A percentile compares a stretch with the other conserved stretches of the same genome.
phyloP scores from a whole-genome alignment of 2,329 filamentous ascomycete species.

The Lasiodiplodia citricola region DNA sequence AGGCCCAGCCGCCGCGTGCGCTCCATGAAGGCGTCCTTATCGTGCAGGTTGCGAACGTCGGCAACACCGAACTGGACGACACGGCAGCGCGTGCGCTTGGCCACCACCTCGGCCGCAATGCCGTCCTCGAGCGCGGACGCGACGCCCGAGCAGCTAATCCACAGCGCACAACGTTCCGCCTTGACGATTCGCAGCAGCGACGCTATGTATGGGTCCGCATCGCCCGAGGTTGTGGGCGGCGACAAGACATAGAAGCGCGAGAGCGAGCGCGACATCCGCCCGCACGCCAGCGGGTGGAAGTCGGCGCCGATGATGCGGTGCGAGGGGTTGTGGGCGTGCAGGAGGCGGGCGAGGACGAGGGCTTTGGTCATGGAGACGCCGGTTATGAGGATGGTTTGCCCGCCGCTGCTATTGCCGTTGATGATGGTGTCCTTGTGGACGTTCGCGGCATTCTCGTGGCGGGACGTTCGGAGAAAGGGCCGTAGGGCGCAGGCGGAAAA shows the following conservation, averaged over 20 bases:
- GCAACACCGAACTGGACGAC: conserved; percentile 67
- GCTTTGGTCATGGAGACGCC: conserved; percentile 76
- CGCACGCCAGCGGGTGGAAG: conserved; percentile 52
- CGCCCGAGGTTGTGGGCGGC: conserved; percentile 35
- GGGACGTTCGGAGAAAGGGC: conserved; percentile 34
- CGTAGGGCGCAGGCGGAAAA: conserved; percentile 42
- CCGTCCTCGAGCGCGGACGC: conserved; percentile 70
- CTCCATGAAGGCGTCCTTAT: conserved; percentile 69
- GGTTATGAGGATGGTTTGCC: conserved; percentile 69
- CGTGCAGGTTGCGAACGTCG: conserved; percentile 64
- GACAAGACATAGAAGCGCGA: conserved; percentile 59
- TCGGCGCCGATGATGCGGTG: conserved; percentile 77
- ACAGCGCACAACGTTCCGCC: conserved; percentile 68
- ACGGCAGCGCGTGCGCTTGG: conserved; percentile 66
- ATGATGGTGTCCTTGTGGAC: conserved; percentile 26
- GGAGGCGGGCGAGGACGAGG: conserved; percentile 67
- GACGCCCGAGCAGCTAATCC: conserved; percentile 76
- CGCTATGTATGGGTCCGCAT: conserved; percentile 55
- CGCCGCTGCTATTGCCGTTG: conserved; percentile 18
- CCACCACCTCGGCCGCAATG: conserved; percentile 57
- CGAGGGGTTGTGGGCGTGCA: conserved; percentile 60
- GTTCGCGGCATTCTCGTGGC: not conserved
- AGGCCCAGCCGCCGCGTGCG: conserved; percentile 56
- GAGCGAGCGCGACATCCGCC: conserved; percentile 64
- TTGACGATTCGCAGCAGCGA: conserved; percentile 64